A percentile compares a stretch with the other conserved stretches of the same genome.
Conservation (phyloP, 768 basidiomycete genomes). For the Russula foetens region DNA sequence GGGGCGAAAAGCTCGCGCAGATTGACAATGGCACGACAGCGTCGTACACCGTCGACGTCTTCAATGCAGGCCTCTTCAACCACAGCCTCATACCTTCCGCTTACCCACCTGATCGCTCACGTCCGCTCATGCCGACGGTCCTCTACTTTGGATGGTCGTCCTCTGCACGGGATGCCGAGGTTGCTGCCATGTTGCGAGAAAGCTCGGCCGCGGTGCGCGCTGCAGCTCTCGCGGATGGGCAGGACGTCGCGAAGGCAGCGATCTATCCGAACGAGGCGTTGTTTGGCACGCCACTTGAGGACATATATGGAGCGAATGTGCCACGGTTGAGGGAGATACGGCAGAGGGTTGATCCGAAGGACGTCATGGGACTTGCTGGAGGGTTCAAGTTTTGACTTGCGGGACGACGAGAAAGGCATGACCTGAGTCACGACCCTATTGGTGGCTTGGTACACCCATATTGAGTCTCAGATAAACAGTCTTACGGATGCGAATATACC, state of each 20-base stretch:
- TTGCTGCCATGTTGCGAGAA: not conserved
- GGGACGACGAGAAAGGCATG: too few species aligned
- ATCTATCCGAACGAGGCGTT: slow-evolving; percentile 21
- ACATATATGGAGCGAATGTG: slow-evolving; percentile 18
- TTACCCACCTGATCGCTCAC: slow-evolving; percentile 20
- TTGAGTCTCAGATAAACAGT: too few species aligned
- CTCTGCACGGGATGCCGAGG: not conserved
- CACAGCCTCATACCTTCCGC: slow-evolving; percentile 9
- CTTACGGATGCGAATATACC: too few species aligned
- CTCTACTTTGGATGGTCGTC: slow-evolving; percentile 16
- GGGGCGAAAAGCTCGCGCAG: not conserved
- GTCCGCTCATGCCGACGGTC: slow-evolving; percentile 12
- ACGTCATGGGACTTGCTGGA: slow-evolving; percentile 21
- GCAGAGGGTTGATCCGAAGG: slow-evolving; percentile 10
- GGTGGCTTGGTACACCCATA: too few species aligned
- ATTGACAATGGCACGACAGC: not conserved
- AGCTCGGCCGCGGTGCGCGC: not conserved
- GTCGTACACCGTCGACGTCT: slow-evolving; percentile 12
- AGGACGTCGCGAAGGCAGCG: slow-evolving; percentile 5
- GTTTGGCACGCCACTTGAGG: slow-evolving; percentile 5
- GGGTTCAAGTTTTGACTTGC: slow-evolving; percentile 19
- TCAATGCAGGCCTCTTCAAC: slow-evolving; percentile 4
- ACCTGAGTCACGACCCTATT: too few species aligned
- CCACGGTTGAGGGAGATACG: slow-evolving; percentile 10
- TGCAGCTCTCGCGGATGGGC: slow-evolving; percentile 15